Evolutionary conservation across 2,329 filamentous ascomycete genomes (phyloP), one percentile per base, ranked within the genome.

Genomic region (Colletotrichum orchidophilum): DNA sequence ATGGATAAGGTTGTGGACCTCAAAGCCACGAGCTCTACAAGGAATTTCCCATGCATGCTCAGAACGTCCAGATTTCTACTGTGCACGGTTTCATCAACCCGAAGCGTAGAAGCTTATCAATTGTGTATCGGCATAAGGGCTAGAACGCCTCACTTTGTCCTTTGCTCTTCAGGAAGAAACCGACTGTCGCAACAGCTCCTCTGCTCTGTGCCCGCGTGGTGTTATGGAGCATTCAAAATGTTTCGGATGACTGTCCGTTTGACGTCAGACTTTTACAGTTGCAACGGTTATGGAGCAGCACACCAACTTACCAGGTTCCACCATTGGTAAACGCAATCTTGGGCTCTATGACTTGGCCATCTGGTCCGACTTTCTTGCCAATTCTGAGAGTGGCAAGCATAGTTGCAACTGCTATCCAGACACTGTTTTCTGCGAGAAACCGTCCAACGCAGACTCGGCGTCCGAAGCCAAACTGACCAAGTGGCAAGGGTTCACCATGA

Each of bases 401-500:
- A 11, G 79, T 81, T 27, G 78, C 78, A 26, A 79, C 78, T 75
- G 78, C 78, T 63, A 80, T 79, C 79, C 79, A 81, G 54, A 81
- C 78, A 67, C 79, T 81, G 49, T 80, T 80, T 57, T 81, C 77
- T 24, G 79, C 79, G 33, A 81, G 74, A 72, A 78, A 78, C 7
- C 78, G 75, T 15, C 79, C 79, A 27, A 81, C 73, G 58, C 79
- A 80, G 60, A 80, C 72, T 54, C 79, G 79, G 64, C 79, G 74
- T 15, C 79, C 79, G 64, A 80, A 80, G 24, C 79, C 79, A 74
- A 80, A 80, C 50, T 81, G 79, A 21, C 84, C 86, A 21, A 77
- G 79, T 0, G 84, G 85, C 57, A 81, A 78, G 24, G 86, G 84
- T 76, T 87, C 85, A 7, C 83, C 83, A 24, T 76, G 76, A 8